These are phyloP conservation scores for Heterobasidion annosum DNA, from an alignment of 1,284 basidiomycete species.

Conservation along the genomic window DNA sequence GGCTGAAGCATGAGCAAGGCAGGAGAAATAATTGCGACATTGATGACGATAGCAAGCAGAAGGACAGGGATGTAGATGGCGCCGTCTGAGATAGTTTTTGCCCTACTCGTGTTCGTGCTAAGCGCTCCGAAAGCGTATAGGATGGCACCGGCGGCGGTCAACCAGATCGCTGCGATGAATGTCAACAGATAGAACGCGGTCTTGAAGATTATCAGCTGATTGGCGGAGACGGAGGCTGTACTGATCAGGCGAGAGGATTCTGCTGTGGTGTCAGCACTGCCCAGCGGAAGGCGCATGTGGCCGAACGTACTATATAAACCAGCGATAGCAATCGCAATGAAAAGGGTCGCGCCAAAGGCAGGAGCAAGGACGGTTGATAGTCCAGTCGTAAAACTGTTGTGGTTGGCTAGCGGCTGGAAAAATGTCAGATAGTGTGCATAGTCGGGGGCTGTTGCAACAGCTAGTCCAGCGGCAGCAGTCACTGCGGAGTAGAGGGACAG, in stretches of 20 bases:
- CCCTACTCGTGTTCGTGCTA: slow-evolving; percentile 26
- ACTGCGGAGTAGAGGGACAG: slow-evolving; percentile 30
- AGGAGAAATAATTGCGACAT: slow-evolving; percentile 62
- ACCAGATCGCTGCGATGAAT: slow-evolving; percentile 45
- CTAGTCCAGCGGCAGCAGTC: slow-evolving; percentile 59
- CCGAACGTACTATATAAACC: slow-evolving; percentile 46
- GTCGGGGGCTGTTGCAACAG: slow-evolving; percentile 59
- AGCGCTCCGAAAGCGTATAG: slow-evolving; percentile 59
- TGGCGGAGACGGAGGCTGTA: slow-evolving; percentile 52
- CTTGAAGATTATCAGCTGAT: slow-evolving; percentile 54
- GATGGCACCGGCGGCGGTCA: slow-evolving; percentile 57
- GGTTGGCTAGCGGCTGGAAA: slow-evolving; percentile 41
- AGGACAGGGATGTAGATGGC: slow-evolving; percentile 62
- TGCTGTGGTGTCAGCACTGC: neutral
- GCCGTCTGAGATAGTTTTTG: slow-evolving; percentile 54
- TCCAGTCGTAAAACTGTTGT: slow-evolving; percentile 46
- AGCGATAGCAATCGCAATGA: slow-evolving; percentile 44
- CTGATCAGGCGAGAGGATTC: slow-evolving; percentile 29
- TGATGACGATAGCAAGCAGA: slow-evolving; percentile 54
- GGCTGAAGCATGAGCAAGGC: slow-evolving; percentile 67
- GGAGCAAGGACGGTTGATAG: slow-evolving; percentile 61
- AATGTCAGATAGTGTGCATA: slow-evolving; percentile 64
- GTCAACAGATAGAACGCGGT: slow-evolving; percentile 60
- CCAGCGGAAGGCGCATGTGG: no score
- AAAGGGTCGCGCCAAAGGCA: slow-evolving; percentile 48